Base-by-base conservation (phyloP, 2,329 filamentous ascomycete species). In the Cercospora citrullina region DNA sequence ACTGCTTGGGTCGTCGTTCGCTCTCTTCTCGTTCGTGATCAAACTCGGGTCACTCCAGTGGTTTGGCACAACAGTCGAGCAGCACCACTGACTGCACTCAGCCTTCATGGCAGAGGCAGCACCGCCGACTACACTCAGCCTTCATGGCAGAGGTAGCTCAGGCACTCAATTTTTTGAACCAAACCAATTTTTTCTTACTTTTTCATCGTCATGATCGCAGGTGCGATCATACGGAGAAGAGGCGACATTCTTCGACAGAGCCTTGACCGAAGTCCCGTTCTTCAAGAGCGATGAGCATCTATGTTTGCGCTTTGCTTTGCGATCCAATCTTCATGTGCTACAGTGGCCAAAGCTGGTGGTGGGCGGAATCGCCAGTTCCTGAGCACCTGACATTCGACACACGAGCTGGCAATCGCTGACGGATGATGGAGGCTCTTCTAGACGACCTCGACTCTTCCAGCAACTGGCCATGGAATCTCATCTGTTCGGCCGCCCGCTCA, bases 1-100 rank as follows among this genome's bases (percentile, higher is more conserved):
- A 58, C 53, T 58, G 53, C 53, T 30, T 58, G 53, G 30, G 30
- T 30, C 30, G 53, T 58, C 53, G 53, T 58, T 51, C 26, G 53
- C 53, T 58, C 53, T 58, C 53, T 31, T 51, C 45, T 42, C 31
- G 53, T 9, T 58, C 16, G 53, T 31, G 53, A 58, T 26, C 30
- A 33, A 58, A 26, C 53, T 28, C 53, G 30, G 53, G 14, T 31
- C 16, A 48, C 45, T 58, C 26, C 53, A 1, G 53, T 30, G 53
- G 53, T 58, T 58, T 33, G 53, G 53, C 53, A 33, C 53, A 33
- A n/a, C n/a, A 58, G n/a, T 30, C n/a, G 53, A 58, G 26, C 26
- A 58, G 53, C 53, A n/a, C 14, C 30, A 18, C 26, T 31, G 28
- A 18, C 23, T 31, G 16, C 28, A 57, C 10, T 57, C 23, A 31